A percentile compares a stretch with the other conserved stretches of the same genome.
phyloP scores from a whole-genome alignment of 2,329 filamentous ascomycete genomes.

The Parastagonospora avenae region DNA sequence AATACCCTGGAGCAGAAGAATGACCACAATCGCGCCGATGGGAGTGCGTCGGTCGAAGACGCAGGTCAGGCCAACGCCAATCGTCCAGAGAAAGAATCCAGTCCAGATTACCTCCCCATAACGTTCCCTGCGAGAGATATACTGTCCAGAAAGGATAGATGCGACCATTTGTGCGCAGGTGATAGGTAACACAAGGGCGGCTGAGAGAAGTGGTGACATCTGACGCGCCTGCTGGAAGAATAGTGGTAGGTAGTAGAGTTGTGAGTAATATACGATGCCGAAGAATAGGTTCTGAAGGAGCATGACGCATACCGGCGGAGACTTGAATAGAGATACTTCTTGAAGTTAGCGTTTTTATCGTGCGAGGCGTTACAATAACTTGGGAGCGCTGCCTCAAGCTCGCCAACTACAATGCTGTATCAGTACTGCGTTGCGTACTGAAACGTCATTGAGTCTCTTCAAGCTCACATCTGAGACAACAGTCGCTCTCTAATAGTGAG shows the following conservation, averaged over 20 bases:
- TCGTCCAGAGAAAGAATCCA: conserved; percentile 54
- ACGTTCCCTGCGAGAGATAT: conserved; percentile 61
- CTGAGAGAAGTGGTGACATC: conserved; percentile 55
- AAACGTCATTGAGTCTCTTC: too few relatives aligned
- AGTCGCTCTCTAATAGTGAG: too few relatives aligned
- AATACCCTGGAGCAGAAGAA: conserved; percentile 56
- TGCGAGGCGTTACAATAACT: too few relatives aligned
- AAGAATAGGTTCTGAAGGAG: conserved; percentile 65
- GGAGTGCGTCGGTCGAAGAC: conserved; percentile 53
- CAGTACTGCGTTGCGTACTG: too few relatives aligned
- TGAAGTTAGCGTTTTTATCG: background rate
- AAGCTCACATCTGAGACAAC: too few relatives aligned
- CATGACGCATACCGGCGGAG: conserved; percentile 59
- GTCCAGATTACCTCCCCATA: conserved; percentile 56
- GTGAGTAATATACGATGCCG: conserved; percentile 63
- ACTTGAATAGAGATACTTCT: conserved; percentile 60
- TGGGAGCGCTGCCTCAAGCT: too few relatives aligned
- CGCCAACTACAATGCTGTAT: too few relatives aligned
- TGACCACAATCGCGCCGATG: conserved; percentile 55
- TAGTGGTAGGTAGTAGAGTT: conserved; percentile 65
- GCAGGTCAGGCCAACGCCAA: conserved; percentile 60
- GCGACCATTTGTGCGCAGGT: conserved; percentile 29
- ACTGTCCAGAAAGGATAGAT: conserved; percentile 60
- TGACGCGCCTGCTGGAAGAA: conserved; percentile 65
- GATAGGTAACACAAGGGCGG: conserved; percentile 55